Percentiles rank a stretch among this genome's conserved stretches.
Evolutionary conservation across 1,284 basidiomycete genomes (phyloP).

Genomic region (Hypsizygus ulmarius): DNA sequence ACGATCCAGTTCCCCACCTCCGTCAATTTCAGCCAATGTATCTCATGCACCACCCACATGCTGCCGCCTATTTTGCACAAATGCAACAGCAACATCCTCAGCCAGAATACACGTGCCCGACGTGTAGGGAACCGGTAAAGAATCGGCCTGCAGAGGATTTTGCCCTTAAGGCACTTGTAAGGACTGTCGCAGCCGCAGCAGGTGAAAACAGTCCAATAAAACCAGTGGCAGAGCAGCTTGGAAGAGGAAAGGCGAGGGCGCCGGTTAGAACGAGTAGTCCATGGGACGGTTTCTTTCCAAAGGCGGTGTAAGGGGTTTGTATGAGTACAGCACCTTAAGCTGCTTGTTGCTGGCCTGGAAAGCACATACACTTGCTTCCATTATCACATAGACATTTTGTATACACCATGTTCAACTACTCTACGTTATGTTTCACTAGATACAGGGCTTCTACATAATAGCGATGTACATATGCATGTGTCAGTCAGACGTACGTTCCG

Average conservation of each 20-base stretch:
- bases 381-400: not conserved
- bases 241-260: constrained; percentile 13
- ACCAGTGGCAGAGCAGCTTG: constrained; percentile 20
- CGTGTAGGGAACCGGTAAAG: constrained; percentile 51
- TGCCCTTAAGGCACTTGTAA: constrained; percentile 54
- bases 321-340: too few species aligned
- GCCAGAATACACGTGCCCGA: constrained; percentile 64
- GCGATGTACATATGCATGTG: not conserved
- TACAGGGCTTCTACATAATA: not conserved
- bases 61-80: constrained; percentile 25
- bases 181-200: constrained; percentile 41
- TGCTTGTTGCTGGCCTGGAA: too few species aligned
- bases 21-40: constrained; percentile 19
- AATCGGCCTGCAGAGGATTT: constrained; percentile 57
- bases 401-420: not conserved
- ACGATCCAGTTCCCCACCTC: constrained; percentile 21
- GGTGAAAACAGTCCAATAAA: constrained; percentile 46
- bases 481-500: not conserved
- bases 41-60: constrained; percentile 22
- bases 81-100: constrained; percentile 25
- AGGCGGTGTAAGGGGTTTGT: constrained; percentile 5
- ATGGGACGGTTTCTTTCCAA: constrained; percentile 56
- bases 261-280: constrained; percentile 25
- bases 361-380: constrained; percentile 4
- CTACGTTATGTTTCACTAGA: too few species aligned